Conservation (phyloP, 257 asterid species). For the Jaltomata sinuosa region DNA sequence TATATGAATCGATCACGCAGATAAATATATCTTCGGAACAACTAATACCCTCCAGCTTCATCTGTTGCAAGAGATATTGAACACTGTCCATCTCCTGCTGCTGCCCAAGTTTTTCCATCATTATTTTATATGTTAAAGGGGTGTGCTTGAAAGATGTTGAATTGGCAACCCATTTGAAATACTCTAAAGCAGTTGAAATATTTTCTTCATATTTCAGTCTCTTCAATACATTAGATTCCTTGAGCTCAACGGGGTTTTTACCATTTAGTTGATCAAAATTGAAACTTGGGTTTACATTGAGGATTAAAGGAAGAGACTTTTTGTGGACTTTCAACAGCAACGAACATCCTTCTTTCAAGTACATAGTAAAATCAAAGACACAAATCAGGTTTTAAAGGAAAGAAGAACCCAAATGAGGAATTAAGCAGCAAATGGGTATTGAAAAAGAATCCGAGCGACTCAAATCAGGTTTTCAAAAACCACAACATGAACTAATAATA, state of each 20-base stretch:
- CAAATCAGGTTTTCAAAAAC: background rate
- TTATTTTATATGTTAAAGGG: slow-evolving; percentile 44
- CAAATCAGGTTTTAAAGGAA: background rate
- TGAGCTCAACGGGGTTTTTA: slow-evolving; percentile 18
- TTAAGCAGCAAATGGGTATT: background rate
- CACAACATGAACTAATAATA: background rate
- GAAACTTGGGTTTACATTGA: slow-evolving; percentile 32
- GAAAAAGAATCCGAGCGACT: background rate
- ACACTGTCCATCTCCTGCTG: slow-evolving; percentile 54
- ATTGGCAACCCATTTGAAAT: slow-evolving; percentile 52
- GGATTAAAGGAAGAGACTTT: slow-evolving; percentile 55
- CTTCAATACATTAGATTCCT: slow-evolving; percentile 54
- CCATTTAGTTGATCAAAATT: slow-evolving; percentile 8
- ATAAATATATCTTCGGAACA: slow-evolving; percentile 64
- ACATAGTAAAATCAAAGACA: slow-evolving; percentile 18
- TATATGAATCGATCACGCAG: slow-evolving; percentile 51
- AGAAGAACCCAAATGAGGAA: background rate
- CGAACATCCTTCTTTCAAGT: slow-evolving; percentile 65
- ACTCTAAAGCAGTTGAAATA: slow-evolving; percentile 40
- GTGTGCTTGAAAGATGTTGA: slow-evolving; percentile 68
- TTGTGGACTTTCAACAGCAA: slow-evolving; percentile 52
- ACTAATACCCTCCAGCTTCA: slow-evolving; percentile 59
- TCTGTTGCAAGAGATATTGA: slow-evolving; percentile 79
- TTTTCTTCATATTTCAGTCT: slow-evolving; percentile 44
- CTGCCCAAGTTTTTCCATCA: slow-evolving; percentile 65